A percentile compares a stretch with the other conserved stretches of the same genome.
These are phyloP conservation scores for Striga asiatica DNA, from an alignment of 257 asterid genomes.

Conservation along the genomic window DNA sequence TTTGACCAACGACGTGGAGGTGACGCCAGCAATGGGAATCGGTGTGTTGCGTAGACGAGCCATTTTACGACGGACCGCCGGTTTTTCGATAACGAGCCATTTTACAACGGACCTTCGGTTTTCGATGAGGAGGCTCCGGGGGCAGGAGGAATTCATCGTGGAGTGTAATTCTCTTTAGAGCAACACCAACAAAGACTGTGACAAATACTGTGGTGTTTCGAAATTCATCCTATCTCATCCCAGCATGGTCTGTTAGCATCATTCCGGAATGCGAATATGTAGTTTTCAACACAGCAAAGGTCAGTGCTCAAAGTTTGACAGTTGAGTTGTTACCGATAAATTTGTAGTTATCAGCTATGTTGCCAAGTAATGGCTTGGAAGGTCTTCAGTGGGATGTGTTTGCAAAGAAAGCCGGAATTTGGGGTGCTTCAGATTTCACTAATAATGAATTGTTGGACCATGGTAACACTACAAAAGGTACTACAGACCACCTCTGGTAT, in stretches of 20 bases:
- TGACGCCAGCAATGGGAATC: no score
- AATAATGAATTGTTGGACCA: slow-evolving; percentile 62
- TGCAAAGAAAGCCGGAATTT: slow-evolving; percentile 54
- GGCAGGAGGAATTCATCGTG: no score
- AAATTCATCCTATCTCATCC: slow-evolving; percentile 49
- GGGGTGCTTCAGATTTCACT: slow-evolving; percentile 70
- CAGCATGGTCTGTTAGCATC: slow-evolving; percentile 96
- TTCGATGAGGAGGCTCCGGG: no score
- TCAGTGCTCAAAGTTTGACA: slow-evolving; percentile 54
- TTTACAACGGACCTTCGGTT: no score
- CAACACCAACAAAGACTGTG: no score
- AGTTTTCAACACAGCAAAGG: slow-evolving; percentile 83
- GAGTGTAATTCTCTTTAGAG: no score
- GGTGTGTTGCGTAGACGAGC: no score
- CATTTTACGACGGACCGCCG: no score
- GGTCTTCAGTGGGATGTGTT: slow-evolving; percentile 69
- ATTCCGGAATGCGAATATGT: slow-evolving; percentile 78
- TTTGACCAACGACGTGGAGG: no score
- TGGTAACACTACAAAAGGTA: slow-evolving; percentile 74
- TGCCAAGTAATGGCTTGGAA: slow-evolving; percentile 38
- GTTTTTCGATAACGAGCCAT: no score
- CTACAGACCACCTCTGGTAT: slow-evolving; percentile 91
- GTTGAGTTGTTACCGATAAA: slow-evolving; percentile 67
- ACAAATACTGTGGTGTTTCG: slow-evolving; percentile 45
- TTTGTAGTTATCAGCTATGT: slow-evolving; percentile 34